Conservation (phyloP, 1,284 basidiomycete genomes). For the Retiboletus flavoniger region DNA sequence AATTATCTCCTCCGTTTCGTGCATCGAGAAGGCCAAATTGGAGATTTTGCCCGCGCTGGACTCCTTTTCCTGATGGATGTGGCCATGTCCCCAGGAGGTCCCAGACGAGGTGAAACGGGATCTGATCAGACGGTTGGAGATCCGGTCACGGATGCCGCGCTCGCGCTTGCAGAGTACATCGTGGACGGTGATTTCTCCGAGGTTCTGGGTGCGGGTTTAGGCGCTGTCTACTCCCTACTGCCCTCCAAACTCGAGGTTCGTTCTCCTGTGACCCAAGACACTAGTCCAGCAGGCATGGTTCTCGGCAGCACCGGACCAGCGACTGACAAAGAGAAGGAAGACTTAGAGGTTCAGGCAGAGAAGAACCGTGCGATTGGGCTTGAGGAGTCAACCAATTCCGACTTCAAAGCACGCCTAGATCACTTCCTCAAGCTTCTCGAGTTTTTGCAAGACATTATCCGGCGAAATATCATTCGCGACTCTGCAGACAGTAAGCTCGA, state of each 20-base stretch:
- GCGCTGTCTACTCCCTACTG: slow-evolving; percentile 89
- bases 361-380: slow-evolving; percentile 60
- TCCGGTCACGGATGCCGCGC: slow-evolving; percentile 76
- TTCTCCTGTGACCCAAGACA: slow-evolving; percentile 44
- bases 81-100: slow-evolving; percentile 76
- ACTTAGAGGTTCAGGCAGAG: slow-evolving; percentile 53
- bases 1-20: slow-evolving; percentile 95
- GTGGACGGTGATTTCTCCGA: slow-evolving; percentile 96
- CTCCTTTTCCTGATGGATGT: slow-evolving; percentile 92
- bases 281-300: slow-evolving; percentile 53
- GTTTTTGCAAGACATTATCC: slow-evolving; percentile 87
- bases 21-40: slow-evolving; percentile 91
- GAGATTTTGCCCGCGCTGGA: slow-evolving; percentile 92
- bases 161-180: slow-evolving; percentile 90
- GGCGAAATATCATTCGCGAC: slow-evolving; percentile 54
- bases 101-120: slow-evolving; percentile 35
- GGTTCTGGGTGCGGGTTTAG: slow-evolving; percentile 90
- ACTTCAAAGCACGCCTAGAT: slow-evolving; percentile 80
- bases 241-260: slow-evolving; percentile 82
- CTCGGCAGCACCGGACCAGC: slow-evolving; percentile 57
- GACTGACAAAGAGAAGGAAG: slow-evolving; percentile 57
- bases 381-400: slow-evolving; percentile 71
- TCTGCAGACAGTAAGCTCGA: slow-evolving; percentile 43
- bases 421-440: slow-evolving; percentile 89
- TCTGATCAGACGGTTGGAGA: slow-evolving; percentile 43